Conservation (phyloP, 352 stramenopile genomes). For the Pythium dissotocum region DNA sequence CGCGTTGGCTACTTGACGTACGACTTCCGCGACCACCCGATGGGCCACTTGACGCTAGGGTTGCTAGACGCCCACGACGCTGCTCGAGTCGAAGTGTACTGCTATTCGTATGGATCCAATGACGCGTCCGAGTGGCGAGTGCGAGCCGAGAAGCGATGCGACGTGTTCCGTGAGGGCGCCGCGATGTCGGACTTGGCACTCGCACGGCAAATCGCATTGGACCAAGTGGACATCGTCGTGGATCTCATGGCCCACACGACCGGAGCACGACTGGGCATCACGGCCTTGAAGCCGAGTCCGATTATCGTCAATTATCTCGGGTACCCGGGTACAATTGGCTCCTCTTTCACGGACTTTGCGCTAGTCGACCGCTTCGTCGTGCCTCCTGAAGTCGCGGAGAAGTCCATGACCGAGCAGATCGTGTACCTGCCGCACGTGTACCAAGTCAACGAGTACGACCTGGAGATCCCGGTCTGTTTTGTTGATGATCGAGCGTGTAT, state of each 20-base stretch:
- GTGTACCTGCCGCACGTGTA: conserved; percentile 91
- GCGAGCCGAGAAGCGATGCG: conserved; percentile 51
- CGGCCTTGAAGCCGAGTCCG: conserved; percentile 51
- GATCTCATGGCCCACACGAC: conserved; percentile 93
- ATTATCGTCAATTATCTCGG: conserved; percentile 91
- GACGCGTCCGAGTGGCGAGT: conserved; percentile 64
- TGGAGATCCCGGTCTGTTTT: conserved; percentile 35
- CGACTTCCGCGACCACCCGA: conserved; percentile 93
- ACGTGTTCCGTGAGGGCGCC: conserved; percentile 68
- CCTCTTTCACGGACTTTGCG: conserved; percentile 68
- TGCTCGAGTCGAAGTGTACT: conserved; percentile 45
- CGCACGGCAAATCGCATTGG: conserved; percentile 48
- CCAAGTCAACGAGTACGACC: conserved; percentile 89
- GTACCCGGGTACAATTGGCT: conserved; percentile 88
- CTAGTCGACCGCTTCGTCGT: conserved; percentile 74
- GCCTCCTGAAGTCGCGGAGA: conserved; percentile 45
- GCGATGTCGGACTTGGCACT: conserved; percentile 50
- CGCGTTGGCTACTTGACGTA: conserved; percentile 87
- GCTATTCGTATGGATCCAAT: conserved; percentile 85
- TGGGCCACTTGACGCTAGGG: conserved; percentile 89
- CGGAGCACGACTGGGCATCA: conserved; percentile 66
- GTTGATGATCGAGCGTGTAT: conserved; percentile 1
- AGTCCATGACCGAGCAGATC: conserved; percentile 75
- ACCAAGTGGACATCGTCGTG: conserved; percentile 82
- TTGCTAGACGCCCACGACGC: conserved; percentile 77